Evolutionary conservation across 306 rosid genomes (phyloP).

Genomic region (Cicer judaicum): DNA sequence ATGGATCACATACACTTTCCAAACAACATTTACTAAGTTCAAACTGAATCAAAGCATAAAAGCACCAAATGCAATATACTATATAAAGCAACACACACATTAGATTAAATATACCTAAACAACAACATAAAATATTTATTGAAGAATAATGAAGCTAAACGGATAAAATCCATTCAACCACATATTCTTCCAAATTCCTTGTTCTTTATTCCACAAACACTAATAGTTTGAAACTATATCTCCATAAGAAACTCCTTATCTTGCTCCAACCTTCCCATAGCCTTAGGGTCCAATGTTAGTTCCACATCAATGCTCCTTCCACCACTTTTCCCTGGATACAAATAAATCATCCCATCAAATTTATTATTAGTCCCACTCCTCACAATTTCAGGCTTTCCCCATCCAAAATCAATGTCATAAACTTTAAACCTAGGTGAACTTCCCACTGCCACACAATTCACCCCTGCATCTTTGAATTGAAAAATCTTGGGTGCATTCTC

Average conservation of each 20-base stretch:
- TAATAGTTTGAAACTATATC: constrained; percentile 27
- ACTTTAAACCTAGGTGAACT: constrained; percentile 97
- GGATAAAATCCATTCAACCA: constrained; percentile 14
- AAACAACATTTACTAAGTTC: not conserved
- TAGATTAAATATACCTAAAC: not conserved
- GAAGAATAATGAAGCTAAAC: not conserved
- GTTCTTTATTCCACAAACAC: not conserved
- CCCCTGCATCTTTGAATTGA: constrained; percentile 92
- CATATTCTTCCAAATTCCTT: not conserved
- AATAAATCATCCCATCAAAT: constrained; percentile 89
- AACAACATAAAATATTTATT: not conserved
- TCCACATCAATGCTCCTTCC: constrained; percentile 96
- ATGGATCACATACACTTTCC: not conserved
- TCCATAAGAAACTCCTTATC: constrained; percentile 76
- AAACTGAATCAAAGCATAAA: not conserved
- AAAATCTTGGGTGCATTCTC: constrained; percentile 84
- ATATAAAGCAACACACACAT: not conserved
- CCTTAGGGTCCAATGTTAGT: constrained; percentile 68
- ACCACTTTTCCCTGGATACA: constrained; percentile 88
- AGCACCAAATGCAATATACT: not conserved
- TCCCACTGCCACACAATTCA: constrained; percentile 90
- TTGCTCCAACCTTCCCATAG: constrained; percentile 79
- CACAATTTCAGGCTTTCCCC: constrained; percentile 83
- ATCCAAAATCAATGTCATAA: constrained; percentile 92
- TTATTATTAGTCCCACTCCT: constrained; percentile 89